Conservation (phyloP, 2,329 filamentous ascomycete genomes). For the Phialophora macrospora region DNA sequence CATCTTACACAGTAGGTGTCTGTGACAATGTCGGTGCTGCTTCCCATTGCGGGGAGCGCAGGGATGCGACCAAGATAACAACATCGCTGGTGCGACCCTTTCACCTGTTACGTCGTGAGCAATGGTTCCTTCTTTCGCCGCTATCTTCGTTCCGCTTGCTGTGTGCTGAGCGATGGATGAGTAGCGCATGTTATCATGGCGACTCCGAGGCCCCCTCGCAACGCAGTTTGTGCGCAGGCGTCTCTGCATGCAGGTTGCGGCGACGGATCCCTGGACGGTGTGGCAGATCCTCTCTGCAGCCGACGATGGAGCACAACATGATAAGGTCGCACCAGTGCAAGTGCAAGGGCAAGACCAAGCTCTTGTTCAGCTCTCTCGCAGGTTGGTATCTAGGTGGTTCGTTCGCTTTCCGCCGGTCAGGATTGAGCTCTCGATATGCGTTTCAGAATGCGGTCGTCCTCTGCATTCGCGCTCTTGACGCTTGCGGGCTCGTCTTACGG, state of each 20-base stretch:
- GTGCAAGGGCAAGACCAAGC: not conserved
- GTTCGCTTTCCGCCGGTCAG: not conserved
- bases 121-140: constrained; percentile 5
- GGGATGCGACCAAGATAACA: not conserved
- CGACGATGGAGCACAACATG: not conserved
- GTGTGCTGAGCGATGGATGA: not conserved
- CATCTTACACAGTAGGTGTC: not conserved
- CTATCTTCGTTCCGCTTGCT: not conserved
- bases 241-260: not conserved
- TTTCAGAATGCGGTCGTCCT: not conserved
- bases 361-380: not conserved
- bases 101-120: not conserved
- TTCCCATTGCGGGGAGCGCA: not conserved
- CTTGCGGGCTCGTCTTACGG: not conserved
- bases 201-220: not conserved
- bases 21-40: not conserved
- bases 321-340: not conserved
- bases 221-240: not conserved
- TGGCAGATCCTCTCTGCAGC: not conserved
- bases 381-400: not conserved
- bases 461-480: not conserved
- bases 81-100: not conserved
- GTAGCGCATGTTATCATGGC: not conserved
- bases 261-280: not conserved
- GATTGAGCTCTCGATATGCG: not conserved